phyloP scores from a whole-genome alignment of 345 rosid species.

The Citrus mangshanensis region DNA sequence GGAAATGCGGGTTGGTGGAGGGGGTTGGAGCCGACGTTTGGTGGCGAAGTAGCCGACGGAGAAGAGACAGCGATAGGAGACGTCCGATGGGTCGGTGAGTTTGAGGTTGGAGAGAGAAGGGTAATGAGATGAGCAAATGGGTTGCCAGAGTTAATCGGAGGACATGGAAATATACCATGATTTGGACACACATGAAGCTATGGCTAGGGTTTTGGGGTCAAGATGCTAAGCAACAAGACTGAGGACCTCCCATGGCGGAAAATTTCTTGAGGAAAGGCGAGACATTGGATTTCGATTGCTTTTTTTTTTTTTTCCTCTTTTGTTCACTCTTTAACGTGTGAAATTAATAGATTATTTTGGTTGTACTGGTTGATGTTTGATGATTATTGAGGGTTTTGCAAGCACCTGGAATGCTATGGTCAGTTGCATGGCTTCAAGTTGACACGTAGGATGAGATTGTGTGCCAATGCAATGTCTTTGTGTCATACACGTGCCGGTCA shows the following conservation, averaged over 20 bases:
- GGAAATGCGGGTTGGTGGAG: constrained; percentile 30
- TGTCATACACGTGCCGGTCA: neutral
- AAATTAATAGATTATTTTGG: neutral
- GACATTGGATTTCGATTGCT: neutral
- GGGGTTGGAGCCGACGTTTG: constrained; percentile 7
- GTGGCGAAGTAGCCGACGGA: neutral
- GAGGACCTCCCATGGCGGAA: constrained; percentile 40
- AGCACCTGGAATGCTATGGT: constrained; percentile 20
- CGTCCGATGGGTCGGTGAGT: constrained; percentile 1
- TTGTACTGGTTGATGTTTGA: neutral
- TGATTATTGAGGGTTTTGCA: neutral
- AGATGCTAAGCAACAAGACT: constrained; percentile 33
- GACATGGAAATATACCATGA: constrained; percentile 42
- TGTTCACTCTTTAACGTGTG: neutral
- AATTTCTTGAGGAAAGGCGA: neutral
- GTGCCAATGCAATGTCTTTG: neutral
- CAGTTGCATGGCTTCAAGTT: neutral
- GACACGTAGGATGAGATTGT: neutral
- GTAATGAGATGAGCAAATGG: neutral
- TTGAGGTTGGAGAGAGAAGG: constrained; percentile 21
- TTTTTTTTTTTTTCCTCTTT: too few relatives aligned
- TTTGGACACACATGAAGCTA: constrained; percentile 45
- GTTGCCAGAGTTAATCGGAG: constrained; percentile 20
- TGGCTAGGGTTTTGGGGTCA: constrained; percentile 41
- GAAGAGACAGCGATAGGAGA: constrained; percentile 22